Conservation (phyloP, 2,329 filamentous ascomycete genomes). For the Westerdykella aurantiaca region DNA sequence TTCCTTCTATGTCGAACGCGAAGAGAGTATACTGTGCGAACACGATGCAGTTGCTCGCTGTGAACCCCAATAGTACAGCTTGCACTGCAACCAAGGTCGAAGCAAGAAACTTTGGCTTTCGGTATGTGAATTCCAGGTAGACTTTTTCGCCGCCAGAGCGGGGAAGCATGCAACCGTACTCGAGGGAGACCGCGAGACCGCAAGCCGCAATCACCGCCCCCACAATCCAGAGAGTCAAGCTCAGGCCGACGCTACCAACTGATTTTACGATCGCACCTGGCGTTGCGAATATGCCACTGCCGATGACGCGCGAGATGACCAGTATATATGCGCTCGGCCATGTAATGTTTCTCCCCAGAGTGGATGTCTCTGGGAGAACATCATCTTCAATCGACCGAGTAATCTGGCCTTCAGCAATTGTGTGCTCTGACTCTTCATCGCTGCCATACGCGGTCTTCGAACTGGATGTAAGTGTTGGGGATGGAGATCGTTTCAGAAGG, state of each 20-base stretch:
- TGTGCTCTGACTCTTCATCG: slow-evolving; percentile 15
- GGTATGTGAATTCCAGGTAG: slow-evolving; percentile 65
- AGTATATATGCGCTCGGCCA: slow-evolving; percentile 62
- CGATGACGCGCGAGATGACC: slow-evolving; percentile 63
- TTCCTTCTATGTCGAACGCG: slow-evolving; percentile 49
- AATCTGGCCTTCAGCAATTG: slow-evolving; percentile 8
- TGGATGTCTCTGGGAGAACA: slow-evolving; percentile 55
- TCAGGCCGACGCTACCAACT: slow-evolving; percentile 60
- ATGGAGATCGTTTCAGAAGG: slow-evolving; percentile 13
- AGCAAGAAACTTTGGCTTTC: slow-evolving; percentile 57
- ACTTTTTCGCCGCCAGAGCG: slow-evolving; percentile 63
- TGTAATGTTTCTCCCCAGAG: slow-evolving; percentile 53
- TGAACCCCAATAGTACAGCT: slow-evolving; percentile 60
- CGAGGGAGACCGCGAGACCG: slow-evolving; percentile 57
- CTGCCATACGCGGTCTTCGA: slow-evolving; percentile 12
- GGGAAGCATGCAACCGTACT: slow-evolving; percentile 66
- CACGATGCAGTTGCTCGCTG: slow-evolving; percentile 64
- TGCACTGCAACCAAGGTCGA: slow-evolving; percentile 60
- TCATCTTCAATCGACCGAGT: slow-evolving; percentile 48
- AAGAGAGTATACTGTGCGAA: slow-evolving; percentile 62
- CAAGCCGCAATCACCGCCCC: slow-evolving; percentile 58
- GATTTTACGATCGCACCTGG: slow-evolving; percentile 61
- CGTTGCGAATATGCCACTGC: slow-evolving; percentile 67
- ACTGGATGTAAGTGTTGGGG: slow-evolving; percentile 11
- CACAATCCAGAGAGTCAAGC: slow-evolving; percentile 57